phyloP scores from a whole-genome alignment of 352 stramenopile genomes.

The Phytophthora cryptogea region DNA sequence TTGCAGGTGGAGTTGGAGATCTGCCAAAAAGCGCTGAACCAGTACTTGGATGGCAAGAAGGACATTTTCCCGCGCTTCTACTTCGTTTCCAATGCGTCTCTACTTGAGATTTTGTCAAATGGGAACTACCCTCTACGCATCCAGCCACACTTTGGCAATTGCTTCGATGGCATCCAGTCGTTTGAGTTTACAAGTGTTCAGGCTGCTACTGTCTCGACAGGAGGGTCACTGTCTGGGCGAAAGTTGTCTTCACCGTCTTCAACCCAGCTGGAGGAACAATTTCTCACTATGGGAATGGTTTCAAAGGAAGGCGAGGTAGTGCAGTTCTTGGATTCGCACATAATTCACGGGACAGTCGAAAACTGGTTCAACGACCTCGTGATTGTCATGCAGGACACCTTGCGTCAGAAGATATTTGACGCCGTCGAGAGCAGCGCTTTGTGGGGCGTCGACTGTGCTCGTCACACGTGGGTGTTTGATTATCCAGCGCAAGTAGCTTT shows the following conservation, averaged over 20 bases:
- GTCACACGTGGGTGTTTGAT: constrained; percentile 92
- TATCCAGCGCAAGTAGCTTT: constrained; percentile 79
- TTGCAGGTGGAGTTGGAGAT: constrained; percentile 92
- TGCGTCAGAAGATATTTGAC: constrained; percentile 86
- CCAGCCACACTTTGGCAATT: constrained; percentile 89
- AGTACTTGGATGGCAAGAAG: constrained; percentile 97
- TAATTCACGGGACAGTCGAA: constrained; percentile 90
- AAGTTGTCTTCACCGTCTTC: constrained; percentile 24
- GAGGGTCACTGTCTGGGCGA: constrained; percentile 16
- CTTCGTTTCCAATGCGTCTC: constrained; percentile 94
- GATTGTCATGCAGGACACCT: constrained; percentile 92
- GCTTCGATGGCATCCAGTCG: constrained; percentile 89
- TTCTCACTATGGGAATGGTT: constrained; percentile 91
- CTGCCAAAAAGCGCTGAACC: constrained; percentile 95
- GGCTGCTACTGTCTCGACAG: constrained; percentile 13
- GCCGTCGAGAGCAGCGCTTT: constrained; percentile 93
- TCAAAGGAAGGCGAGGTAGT: constrained; percentile 96
- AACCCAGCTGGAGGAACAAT: constrained; percentile 39
- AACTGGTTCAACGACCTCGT: constrained; percentile 96
- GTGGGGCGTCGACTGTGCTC: constrained; percentile 87
- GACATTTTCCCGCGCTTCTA: constrained; percentile 97
- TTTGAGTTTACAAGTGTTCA: constrained; percentile 71
- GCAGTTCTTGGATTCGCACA: constrained; percentile 71
- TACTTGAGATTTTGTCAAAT: constrained; percentile 96
- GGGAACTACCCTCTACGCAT: constrained; percentile 88